phyloP scores from a whole-genome alignment of 345 rosid species.

The Aquilaria malaccensis region DNA sequence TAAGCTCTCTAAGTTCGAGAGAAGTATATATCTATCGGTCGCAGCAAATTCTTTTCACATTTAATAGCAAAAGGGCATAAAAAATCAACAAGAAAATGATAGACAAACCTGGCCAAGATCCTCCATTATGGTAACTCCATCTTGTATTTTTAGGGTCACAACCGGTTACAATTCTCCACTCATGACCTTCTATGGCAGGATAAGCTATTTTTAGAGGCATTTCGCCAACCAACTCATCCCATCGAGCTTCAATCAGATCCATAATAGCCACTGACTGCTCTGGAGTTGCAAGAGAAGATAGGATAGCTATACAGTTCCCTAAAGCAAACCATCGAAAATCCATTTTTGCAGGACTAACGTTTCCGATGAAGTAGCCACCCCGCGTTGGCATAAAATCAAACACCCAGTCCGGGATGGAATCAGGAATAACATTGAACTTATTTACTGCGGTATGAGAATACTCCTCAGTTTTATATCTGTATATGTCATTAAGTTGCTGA shows the following conservation, averaged over 20 bases:
- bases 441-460: conserved; percentile 64
- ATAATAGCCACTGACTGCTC: conserved; percentile 62
- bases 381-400: conserved; percentile 61
- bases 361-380: conserved; percentile 67
- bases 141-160: conserved; percentile 63
- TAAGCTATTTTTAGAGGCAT: conserved; percentile 56
- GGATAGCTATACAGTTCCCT: conserved; percentile 52
- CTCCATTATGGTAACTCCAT: conserved; percentile 67
- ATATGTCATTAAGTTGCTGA: conserved; percentile 55
- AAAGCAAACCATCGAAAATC: conserved; percentile 64
- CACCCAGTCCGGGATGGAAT: conserved; percentile 60
- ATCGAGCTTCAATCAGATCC: conserved; percentile 58
- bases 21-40: too few relatives aligned
- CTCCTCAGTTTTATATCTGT: conserved; percentile 54
- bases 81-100: too few relatives aligned
- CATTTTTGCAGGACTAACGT: conserved; percentile 75
- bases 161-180: conserved; percentile 52
- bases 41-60: too few relatives aligned
- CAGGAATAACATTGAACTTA: conserved; percentile 57
- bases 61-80: too few relatives aligned
- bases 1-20: too few relatives aligned
- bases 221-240: conserved; percentile 64
- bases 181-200: conserved; percentile 55
- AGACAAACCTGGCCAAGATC: conserved; percentile 60
- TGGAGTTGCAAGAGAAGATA: conserved; percentile 54